Evolutionary conservation across 495 filamentous ascomycete genomes (phyloP), one percentile per base, ranked within the genome.

Genomic region (Paragyromitra xinjiangensis): DNA sequence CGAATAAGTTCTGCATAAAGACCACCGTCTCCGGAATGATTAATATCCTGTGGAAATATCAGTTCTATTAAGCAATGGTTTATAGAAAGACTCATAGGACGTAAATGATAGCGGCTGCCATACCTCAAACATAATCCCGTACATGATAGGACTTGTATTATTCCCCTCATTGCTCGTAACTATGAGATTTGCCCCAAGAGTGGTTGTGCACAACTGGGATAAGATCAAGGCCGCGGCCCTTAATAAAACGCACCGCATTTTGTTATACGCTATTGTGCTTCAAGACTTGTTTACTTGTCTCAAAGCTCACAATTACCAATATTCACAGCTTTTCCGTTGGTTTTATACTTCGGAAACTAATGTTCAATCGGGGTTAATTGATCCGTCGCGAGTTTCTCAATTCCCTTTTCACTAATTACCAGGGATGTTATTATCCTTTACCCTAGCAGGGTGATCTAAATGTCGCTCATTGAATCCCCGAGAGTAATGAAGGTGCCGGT

Each of bases 51-150:
- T 70, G 22, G 39, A 29, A 24, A 12, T 44, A 72, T 72, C 4
- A 62, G 39, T 34, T n/a, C 45, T 34, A 69, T 19, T 16, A 51
- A 37, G 8, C 29, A 22, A 56, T 26, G n/a, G 6, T 45, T 29
- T 61, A 2, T 70, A 50, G 22, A 2, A 1, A 42, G 22, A 34
- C 29, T 69, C 6, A 34, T 42, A 1, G 12, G 19, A 45, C 16
- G 14, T 12, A 12, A 34, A 26, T 19, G 29, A 16, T 7, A 53
- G 19, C 24, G 12, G 34, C n/a, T 16, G 29, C 39, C 78, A 69
- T 75, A 87, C 87, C 84, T 89, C 88, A 75, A 88, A 89, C 86
- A 89, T 88, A 29, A 88, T 82, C n/a, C 87, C 88, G 82, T 88
- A 88, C 44, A 87, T 83, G 39, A 85, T 73, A 4, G 86, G 84